These are phyloP conservation scores for Phlebopus sp. DNA, from an alignment of 1,284 basidiomycete species.

Conservation along the genomic window DNA sequence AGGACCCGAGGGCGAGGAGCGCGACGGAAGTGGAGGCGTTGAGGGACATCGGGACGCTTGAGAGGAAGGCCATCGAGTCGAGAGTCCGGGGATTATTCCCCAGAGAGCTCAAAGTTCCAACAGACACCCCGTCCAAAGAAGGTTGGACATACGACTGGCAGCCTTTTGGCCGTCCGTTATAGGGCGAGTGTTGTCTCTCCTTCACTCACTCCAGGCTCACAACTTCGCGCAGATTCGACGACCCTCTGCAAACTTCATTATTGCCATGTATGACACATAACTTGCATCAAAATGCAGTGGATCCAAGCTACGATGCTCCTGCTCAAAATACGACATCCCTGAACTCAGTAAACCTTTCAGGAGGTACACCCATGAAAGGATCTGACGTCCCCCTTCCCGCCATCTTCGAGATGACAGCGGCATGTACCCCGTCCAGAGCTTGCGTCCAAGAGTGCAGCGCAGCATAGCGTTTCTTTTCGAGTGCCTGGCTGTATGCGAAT, in stretches of 20 bases:
- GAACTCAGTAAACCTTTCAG: slow-evolving; percentile 31
- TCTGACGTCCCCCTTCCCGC: slow-evolving; percentile 38
- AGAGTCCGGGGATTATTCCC: slow-evolving; percentile 83
- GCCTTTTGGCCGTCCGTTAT: slow-evolving; percentile 51
- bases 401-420: slow-evolving; percentile 71
- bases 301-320: slow-evolving; percentile 4
- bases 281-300: slow-evolving; percentile 4
- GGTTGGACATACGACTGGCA: slow-evolving; percentile 84
- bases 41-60: slow-evolving; percentile 63
- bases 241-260: neutral
- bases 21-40: slow-evolving; percentile 53
- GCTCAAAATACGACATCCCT: slow-evolving; percentile 28
- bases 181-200: slow-evolving; percentile 15
- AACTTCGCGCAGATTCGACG: slow-evolving; percentile 1
- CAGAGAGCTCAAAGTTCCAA: slow-evolving; percentile 72
- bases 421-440: slow-evolving; percentile 71
- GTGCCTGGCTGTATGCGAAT: slow-evolving; percentile 58
- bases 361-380: slow-evolving; percentile 26
- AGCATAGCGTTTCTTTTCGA: slow-evolving; percentile 80
- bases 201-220: neutral
- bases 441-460: slow-evolving; percentile 82
- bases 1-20: slow-evolving; percentile 68
- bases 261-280: neutral
- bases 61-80: slow-evolving; percentile 71
- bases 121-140: slow-evolving; percentile 70